phyloP scores from a whole-genome alignment of 192 early-diverging fungal genomes.

The Coemansia sp. region DNA sequence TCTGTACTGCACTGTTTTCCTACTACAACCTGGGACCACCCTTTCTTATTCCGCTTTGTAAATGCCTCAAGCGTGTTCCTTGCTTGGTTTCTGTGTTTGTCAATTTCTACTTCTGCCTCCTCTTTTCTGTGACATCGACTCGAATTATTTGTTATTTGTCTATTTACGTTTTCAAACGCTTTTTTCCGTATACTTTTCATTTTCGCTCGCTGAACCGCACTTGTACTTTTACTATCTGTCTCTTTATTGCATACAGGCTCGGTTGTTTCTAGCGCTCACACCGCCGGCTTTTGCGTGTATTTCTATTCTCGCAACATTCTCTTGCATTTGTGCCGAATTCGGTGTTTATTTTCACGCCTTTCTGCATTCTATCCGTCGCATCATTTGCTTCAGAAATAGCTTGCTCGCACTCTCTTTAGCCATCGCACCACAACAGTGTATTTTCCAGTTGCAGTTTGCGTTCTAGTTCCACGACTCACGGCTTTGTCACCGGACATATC shows the following conservation, averaged over 20 bases:
- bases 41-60: not conserved
- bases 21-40: slow-evolving; percentile 3
- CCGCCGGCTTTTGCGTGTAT: not conserved
- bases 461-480: not conserved
- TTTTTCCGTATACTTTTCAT: not conserved
- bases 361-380: not conserved
- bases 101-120: not conserved
- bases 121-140: not conserved
- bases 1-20: not conserved
- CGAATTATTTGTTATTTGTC: not conserved
- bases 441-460: not conserved
- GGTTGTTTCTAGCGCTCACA: not conserved
- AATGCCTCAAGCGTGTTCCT: not conserved
- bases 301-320: not conserved
- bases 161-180: not conserved
- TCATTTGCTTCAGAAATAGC: not conserved
- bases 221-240: slow-evolving; percentile 1
- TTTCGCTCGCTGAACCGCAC: not conserved
- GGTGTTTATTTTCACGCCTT: not conserved
- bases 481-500: not conserved
- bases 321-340: not conserved
- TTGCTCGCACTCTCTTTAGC: not conserved
- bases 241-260: not conserved
- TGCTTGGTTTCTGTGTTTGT: not conserved
- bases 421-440: not conserved